Base-by-base conservation (phyloP, 495 filamentous ascomycete genomes). In the Hypoxylon subgilvum region DNA sequence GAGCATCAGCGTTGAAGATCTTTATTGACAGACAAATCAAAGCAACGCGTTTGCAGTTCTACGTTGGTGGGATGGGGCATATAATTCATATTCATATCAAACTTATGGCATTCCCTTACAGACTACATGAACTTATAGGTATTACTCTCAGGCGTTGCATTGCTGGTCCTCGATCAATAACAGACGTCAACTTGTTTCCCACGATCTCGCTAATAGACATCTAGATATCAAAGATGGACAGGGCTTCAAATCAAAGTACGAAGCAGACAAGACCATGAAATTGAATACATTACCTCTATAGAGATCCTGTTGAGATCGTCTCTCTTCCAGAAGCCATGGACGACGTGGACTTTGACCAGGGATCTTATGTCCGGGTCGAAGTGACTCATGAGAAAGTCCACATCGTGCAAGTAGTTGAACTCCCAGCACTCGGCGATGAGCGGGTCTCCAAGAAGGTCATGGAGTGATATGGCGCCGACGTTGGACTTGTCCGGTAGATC, bases 291-390 rank as follows among this genome's bases (percentile, higher is more conserved):
- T 77, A 91, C 88, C 71, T 86, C 81, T 28, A 96, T 76, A 0
- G 60, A 68, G 17, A 86, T 63, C 18, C 83, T 74, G 65, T 82
- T 83, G 2, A 70, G 58, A 65, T 90, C 86, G 17, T 92, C 89
- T 51, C 69, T 79, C 72, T 87, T 90, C 91, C 92, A 96, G 41
- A 88, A 92, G 1, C 92, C 92, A 74, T 96, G 92, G 9, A 96
- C 81, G 22, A 96, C 76, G 60, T 88, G 86, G 6, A 96, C 82
- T 41, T 84, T 76, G 8, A 92, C 83, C 0, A 87, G 55, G 36
- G 74, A 63, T 16, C 81, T 77, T 7, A 87, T 82, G 74, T 94
- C 91, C 4, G 77, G 67, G 54, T 96, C 88, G 57, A 96, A 87
- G 7, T 76, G 68, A 9, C 47, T 39, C 77, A 80, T 76, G 12